These are phyloP conservation scores for Pythium sukuiense DNA, from an alignment of 352 stramenopile genomes.

Conservation along the genomic window DNA sequence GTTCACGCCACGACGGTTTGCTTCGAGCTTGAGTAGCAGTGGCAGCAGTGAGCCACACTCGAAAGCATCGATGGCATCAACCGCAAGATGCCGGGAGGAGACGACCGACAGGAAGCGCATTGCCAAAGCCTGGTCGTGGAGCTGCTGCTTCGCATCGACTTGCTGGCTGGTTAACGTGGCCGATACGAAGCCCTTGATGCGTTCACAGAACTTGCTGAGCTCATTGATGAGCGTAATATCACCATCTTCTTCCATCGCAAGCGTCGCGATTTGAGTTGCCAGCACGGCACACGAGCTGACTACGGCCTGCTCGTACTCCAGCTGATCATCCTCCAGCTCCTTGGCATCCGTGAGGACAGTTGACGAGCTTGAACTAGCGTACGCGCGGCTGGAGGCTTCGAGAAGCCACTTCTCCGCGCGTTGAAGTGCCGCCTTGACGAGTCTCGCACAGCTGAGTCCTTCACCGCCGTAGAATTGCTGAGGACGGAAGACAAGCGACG, in stretches of 20 bases:
- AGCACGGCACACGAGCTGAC: slow-evolving; percentile 14
- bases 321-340: slow-evolving; percentile 24
- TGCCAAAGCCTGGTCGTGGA: slow-evolving; percentile 22
- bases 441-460: slow-evolving; percentile 2
- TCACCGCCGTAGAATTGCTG: slow-evolving; percentile 18
- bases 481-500: slow-evolving; percentile 18
- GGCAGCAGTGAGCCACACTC: slow-evolving; percentile 17
- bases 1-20: slow-evolving; percentile 22
- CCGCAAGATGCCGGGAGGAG: slow-evolving; percentile 16
- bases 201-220: slow-evolving; percentile 22
- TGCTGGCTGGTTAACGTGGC: not conserved
- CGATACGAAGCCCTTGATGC: slow-evolving; percentile 15
- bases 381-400: not conserved
- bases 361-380: not conserved
- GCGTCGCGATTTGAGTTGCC: slow-evolving; percentile 23
- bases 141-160: not conserved
- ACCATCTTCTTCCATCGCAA: slow-evolving; percentile 25
- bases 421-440: slow-evolving; percentile 14
- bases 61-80: slow-evolving; percentile 24
- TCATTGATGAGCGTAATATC: slow-evolving; percentile 14
- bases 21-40: slow-evolving; percentile 13
- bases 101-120: slow-evolving; percentile 25
- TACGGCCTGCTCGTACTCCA: slow-evolving; percentile 24
- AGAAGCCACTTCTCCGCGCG: slow-evolving; percentile 15
- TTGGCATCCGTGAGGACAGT: not conserved